Conservation (phyloP, 768 basidiomycete genomes). For the Leccinum subtestaceum region DNA sequence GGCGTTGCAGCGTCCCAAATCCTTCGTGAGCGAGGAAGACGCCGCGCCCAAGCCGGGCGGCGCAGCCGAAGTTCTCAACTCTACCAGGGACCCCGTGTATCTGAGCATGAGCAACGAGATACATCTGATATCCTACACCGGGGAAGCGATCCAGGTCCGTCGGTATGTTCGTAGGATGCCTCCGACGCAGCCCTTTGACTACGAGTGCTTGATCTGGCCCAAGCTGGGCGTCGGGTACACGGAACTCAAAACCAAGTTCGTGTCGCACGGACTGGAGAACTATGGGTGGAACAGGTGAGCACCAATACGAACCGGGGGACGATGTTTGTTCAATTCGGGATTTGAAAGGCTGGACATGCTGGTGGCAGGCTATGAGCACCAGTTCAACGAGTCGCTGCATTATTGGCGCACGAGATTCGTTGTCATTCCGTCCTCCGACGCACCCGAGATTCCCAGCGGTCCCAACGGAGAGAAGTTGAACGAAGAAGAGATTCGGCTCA, state of each 20-base stretch:
- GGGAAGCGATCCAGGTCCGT: constrained; percentile 86
- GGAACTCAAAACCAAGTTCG: constrained; percentile 70
- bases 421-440: constrained; percentile 81
- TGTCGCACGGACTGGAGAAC: constrained; percentile 74
- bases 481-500: constrained; percentile 82
- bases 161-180: constrained; percentile 78
- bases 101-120: constrained; percentile 95
- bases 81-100: constrained; percentile 72
- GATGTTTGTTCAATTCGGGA: neutral
- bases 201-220: constrained; percentile 93
- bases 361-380: constrained; percentile 76
- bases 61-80: constrained; percentile 61
- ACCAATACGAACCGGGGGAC: neutral
- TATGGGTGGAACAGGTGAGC: constrained; percentile 84
- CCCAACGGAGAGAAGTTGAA: constrained; percentile 72
- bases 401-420: constrained; percentile 96
- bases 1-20: constrained; percentile 48
- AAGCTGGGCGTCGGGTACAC: constrained; percentile 86
- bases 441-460: constrained; percentile 52
- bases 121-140: constrained; percentile 87
- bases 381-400: constrained; percentile 76
- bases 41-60: constrained; percentile 54
- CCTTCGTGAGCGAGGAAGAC: constrained; percentile 56
- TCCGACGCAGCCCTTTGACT: constrained; percentile 60
- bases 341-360: constrained; percentile 73